A percentile compares a stretch with the other conserved stretches of the same genome.
phyloP scores from a whole-genome alignment of 1,284 basidiomycete species.

The Puccinia coronata region DNA sequence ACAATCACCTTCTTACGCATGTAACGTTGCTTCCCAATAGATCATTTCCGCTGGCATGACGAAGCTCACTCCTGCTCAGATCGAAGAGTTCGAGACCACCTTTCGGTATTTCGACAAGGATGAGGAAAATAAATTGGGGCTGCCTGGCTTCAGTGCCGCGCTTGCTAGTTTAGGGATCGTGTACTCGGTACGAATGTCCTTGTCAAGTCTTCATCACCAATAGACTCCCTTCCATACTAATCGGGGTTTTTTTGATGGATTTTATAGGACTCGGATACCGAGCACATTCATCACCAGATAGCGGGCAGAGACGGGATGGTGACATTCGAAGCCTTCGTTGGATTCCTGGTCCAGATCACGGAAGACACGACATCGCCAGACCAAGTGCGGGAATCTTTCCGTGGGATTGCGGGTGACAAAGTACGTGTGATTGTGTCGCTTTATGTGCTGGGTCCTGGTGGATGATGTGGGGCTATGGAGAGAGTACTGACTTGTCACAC shows the following conservation, averaged over 20 bases:
- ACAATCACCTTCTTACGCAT: slow-evolving; percentile 53
- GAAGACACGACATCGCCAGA: slow-evolving; percentile 92
- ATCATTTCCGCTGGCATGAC: slow-evolving; percentile 89
- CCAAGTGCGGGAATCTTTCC: slow-evolving; percentile 89
- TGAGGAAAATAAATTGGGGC: slow-evolving; percentile 79
- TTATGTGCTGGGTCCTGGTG: not conserved
- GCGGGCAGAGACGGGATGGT: slow-evolving; percentile 81
- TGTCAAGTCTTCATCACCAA: not conserved
- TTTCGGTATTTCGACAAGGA: slow-evolving; percentile 97
- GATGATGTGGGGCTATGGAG: no score
- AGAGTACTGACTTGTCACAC: slow-evolving; percentile 26
- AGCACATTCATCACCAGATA: slow-evolving; percentile 81
- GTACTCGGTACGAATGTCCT: slow-evolving; percentile 69
- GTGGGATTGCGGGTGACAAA: slow-evolving; percentile 86
- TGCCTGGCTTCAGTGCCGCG: slow-evolving; percentile 86
- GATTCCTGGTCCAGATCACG: slow-evolving; percentile 88
- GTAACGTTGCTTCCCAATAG: slow-evolving; percentile 60
- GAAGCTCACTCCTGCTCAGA: slow-evolving; percentile 88
- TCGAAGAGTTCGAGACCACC: slow-evolving; percentile 95
- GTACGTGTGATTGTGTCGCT: slow-evolving; percentile 58
- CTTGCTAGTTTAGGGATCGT: slow-evolving; percentile 91
- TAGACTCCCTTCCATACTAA: not conserved
- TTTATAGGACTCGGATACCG: slow-evolving; percentile 78
- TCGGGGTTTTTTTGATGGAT: no score
- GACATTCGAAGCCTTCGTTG: slow-evolving; percentile 91